These are phyloP conservation scores for Penicillium verrucosum DNA, from an alignment of 2,329 filamentous ascomycete species.

Conservation along the genomic window DNA sequence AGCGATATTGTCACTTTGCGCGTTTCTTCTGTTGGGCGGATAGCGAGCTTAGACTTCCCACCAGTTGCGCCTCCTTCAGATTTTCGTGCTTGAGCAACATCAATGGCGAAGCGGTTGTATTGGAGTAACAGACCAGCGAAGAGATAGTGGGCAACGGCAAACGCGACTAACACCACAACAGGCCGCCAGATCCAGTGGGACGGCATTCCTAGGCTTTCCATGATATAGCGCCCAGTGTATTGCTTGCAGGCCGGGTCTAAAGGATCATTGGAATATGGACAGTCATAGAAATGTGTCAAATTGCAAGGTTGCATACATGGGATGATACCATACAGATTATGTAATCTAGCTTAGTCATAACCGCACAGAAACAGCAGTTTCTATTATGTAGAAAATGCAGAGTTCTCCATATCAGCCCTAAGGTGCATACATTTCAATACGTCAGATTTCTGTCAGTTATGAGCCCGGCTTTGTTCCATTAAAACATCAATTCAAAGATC, in stretches of 20 bases:
- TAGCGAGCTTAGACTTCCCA: slow-evolving; percentile 67
- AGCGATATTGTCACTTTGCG: slow-evolving; percentile 64
- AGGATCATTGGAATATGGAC: slow-evolving; percentile 61
- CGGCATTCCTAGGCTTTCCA: slow-evolving; percentile 67
- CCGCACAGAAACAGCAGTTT: no score
- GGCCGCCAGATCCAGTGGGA: slow-evolving; percentile 64
- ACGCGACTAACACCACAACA: slow-evolving; percentile 61
- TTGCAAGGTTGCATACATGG: no score
- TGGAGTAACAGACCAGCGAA: slow-evolving; percentile 61
- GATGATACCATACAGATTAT: no score
- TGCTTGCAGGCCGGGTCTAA: slow-evolving; percentile 63
- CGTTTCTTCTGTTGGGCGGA: slow-evolving; percentile 52
- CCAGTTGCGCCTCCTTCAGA: slow-evolving; percentile 61
- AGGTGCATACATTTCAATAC: no score
- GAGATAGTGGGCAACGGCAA: slow-evolving; percentile 61
- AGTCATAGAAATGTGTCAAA: slow-evolving; percentile 75
- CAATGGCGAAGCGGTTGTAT: slow-evolving; percentile 66
- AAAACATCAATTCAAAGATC: no score
- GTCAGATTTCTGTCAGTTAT: no score
- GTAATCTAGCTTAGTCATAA: no score
- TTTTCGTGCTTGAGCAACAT: slow-evolving; percentile 61
- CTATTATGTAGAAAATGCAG: no score
- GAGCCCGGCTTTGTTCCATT: no score
- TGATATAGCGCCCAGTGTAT: slow-evolving; percentile 67
- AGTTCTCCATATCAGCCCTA: no score